Evolutionary conservation across 164 flowering plant species (phyloP), one percentile per base, ranked within the genome.

Genomic region (Houttuynia cordata): DNA sequence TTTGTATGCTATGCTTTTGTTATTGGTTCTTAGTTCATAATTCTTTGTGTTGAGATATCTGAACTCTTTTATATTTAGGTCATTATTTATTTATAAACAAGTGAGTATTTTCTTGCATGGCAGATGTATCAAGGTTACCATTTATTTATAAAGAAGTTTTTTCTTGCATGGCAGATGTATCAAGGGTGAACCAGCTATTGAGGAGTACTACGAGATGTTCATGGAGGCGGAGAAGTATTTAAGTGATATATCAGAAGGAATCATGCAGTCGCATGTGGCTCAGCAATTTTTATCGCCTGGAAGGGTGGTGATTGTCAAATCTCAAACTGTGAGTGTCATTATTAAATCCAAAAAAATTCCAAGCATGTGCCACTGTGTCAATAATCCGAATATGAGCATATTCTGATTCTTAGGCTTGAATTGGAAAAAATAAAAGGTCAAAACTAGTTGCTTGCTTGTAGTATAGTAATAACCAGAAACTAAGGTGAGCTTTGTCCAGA

Each of bases 171-270:
- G 25, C 73, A 94, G 97, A 66, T 94, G 99, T 66, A 85, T 91
- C 74, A 85, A 85, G 67, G 95, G 97, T 68, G 99, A 91, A 75
- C 93, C 97, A 23, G 80, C 86, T 47, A 91, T 94, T 63, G 97
- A 94, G 75, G 99, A 94, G 65, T 94, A 94, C 72, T 86, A 75
- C 67, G 94, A 84, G 53, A 73, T 83, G 80, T 72, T 70, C 68
- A 55, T 64, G 13, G 88, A 91, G 67, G 96, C 91, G 67, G 91
- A 94, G 67, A 68, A 63, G 47, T 65, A 71, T 61, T 58, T 67
- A 65, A 69, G 70, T 47, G 65, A 70, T 74, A 75, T 91, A 62
- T 71, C 65, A 22, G 88, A 85, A 60, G 77, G 74, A 25, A 78
- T 90, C 62, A 79, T 87, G 87, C 96, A 83, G 67, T 81, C 96